These are phyloP conservation scores for Vanrija sp. DNA, from an alignment of 1,284 basidiomycete species.

Conservation along the genomic window DNA sequence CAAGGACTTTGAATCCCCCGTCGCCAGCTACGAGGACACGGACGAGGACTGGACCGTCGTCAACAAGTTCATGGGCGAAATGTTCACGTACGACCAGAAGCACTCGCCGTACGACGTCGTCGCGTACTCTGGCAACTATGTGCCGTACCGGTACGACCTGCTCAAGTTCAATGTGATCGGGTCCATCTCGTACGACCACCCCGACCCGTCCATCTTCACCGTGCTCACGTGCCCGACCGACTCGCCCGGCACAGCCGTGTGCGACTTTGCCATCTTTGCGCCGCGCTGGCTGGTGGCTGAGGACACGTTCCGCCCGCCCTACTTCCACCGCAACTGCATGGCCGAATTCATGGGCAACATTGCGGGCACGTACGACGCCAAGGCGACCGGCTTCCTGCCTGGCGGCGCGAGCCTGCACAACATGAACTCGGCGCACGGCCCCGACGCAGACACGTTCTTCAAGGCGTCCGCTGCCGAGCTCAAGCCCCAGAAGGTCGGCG, in stretches of 20 bases:
- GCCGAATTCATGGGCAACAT: conserved; percentile 24
- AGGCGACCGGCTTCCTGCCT: conserved; percentile 13
- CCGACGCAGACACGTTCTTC: conserved; percentile 16
- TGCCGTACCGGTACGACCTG: conserved; percentile 67
- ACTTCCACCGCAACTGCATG: conserved; percentile 61
- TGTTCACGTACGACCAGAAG: conserved; percentile 53
- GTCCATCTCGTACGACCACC: conserved; percentile 57
- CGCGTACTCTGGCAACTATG: conserved; percentile 66
- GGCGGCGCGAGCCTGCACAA: conserved; percentile 33
- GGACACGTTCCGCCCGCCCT: conserved; percentile 45
- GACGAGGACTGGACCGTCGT: conserved; percentile 54
- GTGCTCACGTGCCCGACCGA: conserved; percentile 40
- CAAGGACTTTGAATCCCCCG: conserved; percentile 62
- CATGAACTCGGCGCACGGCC: conserved; percentile 32
- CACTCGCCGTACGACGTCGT: conserved; percentile 57
- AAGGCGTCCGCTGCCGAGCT: conserved; percentile 12
- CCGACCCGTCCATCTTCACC: conserved; percentile 38
- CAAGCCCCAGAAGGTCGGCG: conserved; percentile 21
- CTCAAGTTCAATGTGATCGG: conserved; percentile 65
- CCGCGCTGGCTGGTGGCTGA: conserved; percentile 42
- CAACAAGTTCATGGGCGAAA: conserved; percentile 11
- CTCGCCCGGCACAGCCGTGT: conserved; percentile 58
- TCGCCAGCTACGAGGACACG: conserved; percentile 60
- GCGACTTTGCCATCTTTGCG: conserved; percentile 25
- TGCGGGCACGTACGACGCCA: conserved; percentile 20